Percentiles rank a stretch among this genome's conserved stretches.
phyloP scores from a whole-genome alignment of 2,329 filamentous ascomycete genomes.

The Aspergillus niger region DNA sequence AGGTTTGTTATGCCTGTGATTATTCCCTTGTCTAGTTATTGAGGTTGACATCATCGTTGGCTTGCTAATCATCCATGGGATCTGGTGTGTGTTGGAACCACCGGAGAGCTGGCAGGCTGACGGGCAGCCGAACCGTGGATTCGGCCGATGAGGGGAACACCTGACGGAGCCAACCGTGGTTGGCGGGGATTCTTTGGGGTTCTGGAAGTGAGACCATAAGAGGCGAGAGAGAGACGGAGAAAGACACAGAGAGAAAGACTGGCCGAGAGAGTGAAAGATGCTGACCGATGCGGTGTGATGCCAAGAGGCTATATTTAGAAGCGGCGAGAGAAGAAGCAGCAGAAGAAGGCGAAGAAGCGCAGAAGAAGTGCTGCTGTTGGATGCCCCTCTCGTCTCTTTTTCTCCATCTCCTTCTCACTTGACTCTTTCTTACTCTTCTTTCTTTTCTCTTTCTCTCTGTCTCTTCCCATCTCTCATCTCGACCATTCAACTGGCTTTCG shows the following conservation, averaged over 20 bases:
- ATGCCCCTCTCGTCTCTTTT: not conserved
- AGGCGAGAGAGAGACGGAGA: not conserved
- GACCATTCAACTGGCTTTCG: too few relatives aligned
- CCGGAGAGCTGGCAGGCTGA: not conserved
- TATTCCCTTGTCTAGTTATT: not conserved
- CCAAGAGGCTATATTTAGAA: constrained; percentile 9
- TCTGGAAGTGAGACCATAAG: not conserved
- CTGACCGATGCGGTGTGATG: constrained; percentile 7
- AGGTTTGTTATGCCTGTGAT: not conserved
- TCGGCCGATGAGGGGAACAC: too few relatives aligned
- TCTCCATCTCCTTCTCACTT: not conserved
- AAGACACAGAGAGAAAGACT: not conserved
- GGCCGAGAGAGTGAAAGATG: not conserved
- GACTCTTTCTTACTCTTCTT: too few relatives aligned
- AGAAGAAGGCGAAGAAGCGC: too few relatives aligned
- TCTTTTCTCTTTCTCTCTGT: too few relatives aligned
- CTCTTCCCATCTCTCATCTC: too few relatives aligned
- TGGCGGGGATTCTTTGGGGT: not conserved
- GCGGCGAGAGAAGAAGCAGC: not conserved
- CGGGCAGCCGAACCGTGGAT: not conserved
- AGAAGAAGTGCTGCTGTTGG: too few relatives aligned
- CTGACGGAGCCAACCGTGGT: too few relatives aligned
- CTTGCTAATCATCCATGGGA: too few relatives aligned
- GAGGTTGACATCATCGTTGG: too few relatives aligned
- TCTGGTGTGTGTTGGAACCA: too few relatives aligned